Evolutionary conservation across 441 rosid genomes (phyloP), one percentile per base, ranked within the genome.

Genomic region (Iberis amara): DNA sequence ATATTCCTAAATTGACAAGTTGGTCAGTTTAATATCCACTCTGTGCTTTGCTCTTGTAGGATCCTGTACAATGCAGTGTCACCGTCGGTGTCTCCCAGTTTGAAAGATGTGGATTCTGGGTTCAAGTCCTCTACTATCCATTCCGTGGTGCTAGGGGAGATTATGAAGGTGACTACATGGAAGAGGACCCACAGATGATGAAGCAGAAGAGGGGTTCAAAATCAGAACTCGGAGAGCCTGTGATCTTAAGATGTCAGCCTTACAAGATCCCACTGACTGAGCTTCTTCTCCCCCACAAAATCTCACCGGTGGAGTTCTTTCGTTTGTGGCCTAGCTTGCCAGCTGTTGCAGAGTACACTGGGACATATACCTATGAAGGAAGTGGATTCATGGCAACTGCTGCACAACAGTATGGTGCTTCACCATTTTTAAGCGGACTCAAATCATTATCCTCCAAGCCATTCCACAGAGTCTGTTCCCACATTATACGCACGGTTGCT

Each of bases 251-350:
- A 74, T 86, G 99, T 57, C 97, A 82, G 79, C 99, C 96, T 18
- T 92, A 89, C 82, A 92, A 84, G 77, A 81, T 92, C 65, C 98
- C 98, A 0, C 64, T 92, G 69, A 86, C 99, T 2, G 99, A 89
- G 66, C 89, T 92, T 65, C 96, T 92, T 42, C 78, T 84, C 79
- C 99, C 97, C 0, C 96, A 84, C 68, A 86, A 89, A 75, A 78
- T 92, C 48, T 92, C 99, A 23, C 97, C 99, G 1, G 97, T 89
- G 0, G 99, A 92, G 68, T 92, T 89, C 69, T 92, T 89, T 76
- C 96, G 99, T 42, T 76, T 92, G 49, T 92, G 99, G 99, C 97
- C 99, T 58, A 86, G 97, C 73, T 82, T 92, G 68, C 97, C 97
- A 5, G 96, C 97, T 38, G 73, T 86, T 58, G 89, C 82, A 42